phyloP scores from a whole-genome alignment of 2,329 filamentous ascomycete genomes.

The Claviceps lovelessii region DNA sequence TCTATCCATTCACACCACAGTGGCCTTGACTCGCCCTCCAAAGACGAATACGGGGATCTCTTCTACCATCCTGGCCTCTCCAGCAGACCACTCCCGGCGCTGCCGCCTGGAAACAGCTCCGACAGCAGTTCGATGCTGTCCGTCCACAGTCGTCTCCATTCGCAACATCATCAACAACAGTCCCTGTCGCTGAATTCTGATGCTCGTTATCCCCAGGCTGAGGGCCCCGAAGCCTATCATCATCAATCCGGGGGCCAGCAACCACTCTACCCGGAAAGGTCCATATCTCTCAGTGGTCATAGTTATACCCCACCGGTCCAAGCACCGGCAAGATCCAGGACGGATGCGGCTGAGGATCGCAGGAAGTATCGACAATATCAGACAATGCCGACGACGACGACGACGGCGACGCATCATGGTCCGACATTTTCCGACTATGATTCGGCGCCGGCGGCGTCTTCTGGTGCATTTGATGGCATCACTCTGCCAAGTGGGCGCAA shows the following conservation, averaged over 20 bases:
- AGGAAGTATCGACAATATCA: slow-evolving; percentile 40
- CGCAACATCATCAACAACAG: slow-evolving; percentile 32
- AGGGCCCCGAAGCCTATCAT: slow-evolving; percentile 36
- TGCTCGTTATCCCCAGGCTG: slow-evolving; percentile 24
- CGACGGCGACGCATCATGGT: slow-evolving; percentile 31
- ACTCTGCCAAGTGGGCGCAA: slow-evolving; percentile 66
- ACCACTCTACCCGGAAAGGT: slow-evolving; percentile 45
- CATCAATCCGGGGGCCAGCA: slow-evolving; percentile 19
- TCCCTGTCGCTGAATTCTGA: slow-evolving; percentile 35
- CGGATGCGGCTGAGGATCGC: slow-evolving; percentile 68
- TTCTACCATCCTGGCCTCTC: slow-evolving; percentile 82
- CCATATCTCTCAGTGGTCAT: slow-evolving; percentile 71
- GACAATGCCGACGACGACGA: slow-evolving; percentile 25
- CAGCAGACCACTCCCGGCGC: slow-evolving; percentile 47
- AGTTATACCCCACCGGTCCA: slow-evolving; percentile 65
- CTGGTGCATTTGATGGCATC: slow-evolving; percentile 64
- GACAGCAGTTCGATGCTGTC: slow-evolving; percentile 43
- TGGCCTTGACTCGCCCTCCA: slow-evolving; percentile 50
- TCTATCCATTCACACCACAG: slow-evolving; percentile 42
- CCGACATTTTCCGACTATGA: slow-evolving; percentile 43
- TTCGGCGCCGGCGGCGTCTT: slow-evolving; percentile 33
- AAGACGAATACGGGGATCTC: slow-evolving; percentile 71
- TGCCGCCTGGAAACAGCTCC: slow-evolving; percentile 45
- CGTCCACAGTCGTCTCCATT: slow-evolving; percentile 25
- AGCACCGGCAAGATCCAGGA: slow-evolving; percentile 81